Evolutionary conservation across 371 early-diverging fungal genomes (phyloP), one percentile per base, ranked within the genome.

Genomic region (Apophysomyces elegans): DNA sequence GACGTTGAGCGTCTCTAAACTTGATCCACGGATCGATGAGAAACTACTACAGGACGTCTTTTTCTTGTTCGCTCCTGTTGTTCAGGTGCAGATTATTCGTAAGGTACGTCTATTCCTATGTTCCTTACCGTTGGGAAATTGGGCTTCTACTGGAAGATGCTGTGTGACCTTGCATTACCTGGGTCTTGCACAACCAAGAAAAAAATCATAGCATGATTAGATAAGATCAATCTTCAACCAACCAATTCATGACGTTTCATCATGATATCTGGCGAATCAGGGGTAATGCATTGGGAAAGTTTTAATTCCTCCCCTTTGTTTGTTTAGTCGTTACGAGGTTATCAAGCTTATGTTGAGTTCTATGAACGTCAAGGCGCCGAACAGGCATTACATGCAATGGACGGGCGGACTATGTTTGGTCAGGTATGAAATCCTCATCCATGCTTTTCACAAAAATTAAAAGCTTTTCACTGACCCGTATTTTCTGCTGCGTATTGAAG

Each of bases 271-370:
- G 6, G 5, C 2, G 54, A 21, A 6, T 11, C 32, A 50, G 54
- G 54, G 54, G 21, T 21, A 26, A 21, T 2, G 35, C 16, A 21
- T 7, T 12, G 37, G 0, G 12, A 11, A 59, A 41, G 36, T 37
- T 39, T 35, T 7, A 8, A 26, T 26, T 26, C 12, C 38, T 37
- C 16, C 39, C 16, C 12, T 41, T 59, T 59, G 7, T 59, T 38
- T 43, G 35, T 13, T 21, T 41, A 59, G 58, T 58, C 47, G 32
- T 12, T 37, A 83, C 36, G 80, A 79, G 26, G 87, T 87, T n/a
- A 69, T 87, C 56, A 89, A 87, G 95, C 91, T 12, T 90, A 92
- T 71, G 84, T 95, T 43, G 93, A 93, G 75, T 92, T 91, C 79
- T 70, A 73, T 61, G 90, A 90, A 62, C 86, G 87, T 67, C 77